These are phyloP conservation scores for Venturia effusa DNA, from an alignment of 2,329 filamentous ascomycete species.

Conservation along the genomic window DNA sequence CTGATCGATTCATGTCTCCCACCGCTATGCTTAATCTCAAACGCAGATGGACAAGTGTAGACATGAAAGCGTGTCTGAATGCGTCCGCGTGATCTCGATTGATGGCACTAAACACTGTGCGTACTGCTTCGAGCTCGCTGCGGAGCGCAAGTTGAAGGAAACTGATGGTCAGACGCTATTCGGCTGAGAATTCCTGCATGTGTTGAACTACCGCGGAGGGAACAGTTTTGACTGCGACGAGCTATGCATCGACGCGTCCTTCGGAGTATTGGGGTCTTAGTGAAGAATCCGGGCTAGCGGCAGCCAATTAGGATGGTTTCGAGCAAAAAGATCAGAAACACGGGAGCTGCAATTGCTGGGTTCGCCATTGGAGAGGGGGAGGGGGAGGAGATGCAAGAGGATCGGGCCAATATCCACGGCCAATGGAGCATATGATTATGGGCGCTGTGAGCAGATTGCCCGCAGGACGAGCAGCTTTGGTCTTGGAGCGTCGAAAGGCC, in stretches of 20 bases:
- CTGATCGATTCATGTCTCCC: background rate
- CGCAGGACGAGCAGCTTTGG: background rate
- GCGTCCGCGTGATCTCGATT: background rate
- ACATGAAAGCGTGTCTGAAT: background rate
- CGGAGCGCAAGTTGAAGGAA: background rate
- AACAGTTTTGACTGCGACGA: background rate
- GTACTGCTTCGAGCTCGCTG: background rate
- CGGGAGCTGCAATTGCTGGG: background rate
- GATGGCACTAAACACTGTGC: background rate
- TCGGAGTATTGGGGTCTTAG: background rate
- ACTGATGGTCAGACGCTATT: background rate
- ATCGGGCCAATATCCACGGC: background rate
- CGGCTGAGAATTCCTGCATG: background rate
- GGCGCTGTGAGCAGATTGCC: conserved; percentile 3
- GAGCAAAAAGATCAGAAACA: conserved; percentile 2
- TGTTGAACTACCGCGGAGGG: background rate
- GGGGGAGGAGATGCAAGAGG: background rate
- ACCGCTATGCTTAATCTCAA: background rate
- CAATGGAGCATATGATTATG: background rate
- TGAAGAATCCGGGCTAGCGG: background rate
- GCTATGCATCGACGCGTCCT: background rate
- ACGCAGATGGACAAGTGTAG: background rate
- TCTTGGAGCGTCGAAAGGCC: background rate
- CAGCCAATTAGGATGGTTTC: background rate
- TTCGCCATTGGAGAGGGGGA: background rate